Base-by-base conservation (phyloP, 257 asterid species). In the Solanum gandarillasii region DNA sequence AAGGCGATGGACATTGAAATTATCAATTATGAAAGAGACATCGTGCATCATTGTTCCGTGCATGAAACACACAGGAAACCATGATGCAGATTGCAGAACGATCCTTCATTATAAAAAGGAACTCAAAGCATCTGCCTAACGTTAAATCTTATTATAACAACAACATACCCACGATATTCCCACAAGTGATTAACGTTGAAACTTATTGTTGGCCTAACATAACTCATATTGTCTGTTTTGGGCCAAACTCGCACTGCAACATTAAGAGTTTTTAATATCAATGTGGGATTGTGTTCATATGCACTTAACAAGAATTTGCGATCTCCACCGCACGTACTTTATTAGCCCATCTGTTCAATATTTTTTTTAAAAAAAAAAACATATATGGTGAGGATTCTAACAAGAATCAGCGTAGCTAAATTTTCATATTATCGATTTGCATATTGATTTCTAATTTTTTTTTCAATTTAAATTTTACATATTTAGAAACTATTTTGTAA, bases 11-110 rank as follows among this genome's bases (percentile, higher is more conserved):
- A 62, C 93, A 84, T 89, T n/a, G 91, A 71, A 86, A 16, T 86
- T 68, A 89, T 91, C 91, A 89, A 52, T 71, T 74, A 7, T 34
- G 93, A 89, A 88, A 88, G 74, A 55, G 90, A 89, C 90, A 62
- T 7, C 32, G 27, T 83, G 88, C 86, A 78, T 85, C 39, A 25
- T 71, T 91, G 82, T 75, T 27, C 48, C 23, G 75, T 78, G 90
- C 58, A 76, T 29, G 39, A 83, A 81, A 81, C 68, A 81, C 84
- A 73, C 9, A 27, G 70, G 31, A 38, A 65, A 43, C 82, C 82
- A 60, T 83, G 60, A 41, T 32, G 39, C 34, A 32, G 55, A 83
- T 34, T 25, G 39, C 41, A n/a, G 55, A 83, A 86, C 86, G 85
- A 81, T 81, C 27, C 68, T 81, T 46, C 12, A 25, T 29, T 32